Percentiles rank a stretch among this genome's conserved stretches.
Evolutionary conservation across 768 basidiomycete genomes (phyloP).

Genomic region (Tulasnella sp.): DNA sequence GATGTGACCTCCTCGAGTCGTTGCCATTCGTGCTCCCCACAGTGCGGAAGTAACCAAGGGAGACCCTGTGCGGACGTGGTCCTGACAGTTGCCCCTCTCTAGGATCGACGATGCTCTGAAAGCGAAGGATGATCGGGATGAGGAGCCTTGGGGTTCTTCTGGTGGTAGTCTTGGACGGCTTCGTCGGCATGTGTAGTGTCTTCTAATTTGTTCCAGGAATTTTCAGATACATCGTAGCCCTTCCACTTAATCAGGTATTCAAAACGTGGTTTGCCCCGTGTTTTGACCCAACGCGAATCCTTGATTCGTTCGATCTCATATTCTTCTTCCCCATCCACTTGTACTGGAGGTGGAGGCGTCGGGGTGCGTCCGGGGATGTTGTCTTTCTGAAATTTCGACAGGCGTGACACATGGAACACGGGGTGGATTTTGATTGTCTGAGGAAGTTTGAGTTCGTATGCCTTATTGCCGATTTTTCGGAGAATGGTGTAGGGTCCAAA

Average conservation of each 20-base stretch:
- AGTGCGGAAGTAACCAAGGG: too few species aligned
- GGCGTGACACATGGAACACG: not conserved
- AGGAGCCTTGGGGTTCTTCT: too few species aligned
- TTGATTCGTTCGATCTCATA: not conserved
- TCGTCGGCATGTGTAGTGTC: too few species aligned
- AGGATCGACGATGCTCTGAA: too few species aligned
- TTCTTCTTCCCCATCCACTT: not conserved
- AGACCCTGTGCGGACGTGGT: too few species aligned
- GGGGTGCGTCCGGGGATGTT: not conserved
- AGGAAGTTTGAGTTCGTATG: not conserved
- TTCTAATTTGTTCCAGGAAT: not conserved
- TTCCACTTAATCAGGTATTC: not conserved
- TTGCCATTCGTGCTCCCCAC: too few species aligned
- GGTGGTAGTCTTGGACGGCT: too few species aligned
- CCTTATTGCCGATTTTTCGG: not conserved
- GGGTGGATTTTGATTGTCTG: not conserved
- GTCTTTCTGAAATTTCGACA: not conserved
- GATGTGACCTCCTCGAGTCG: too few species aligned
- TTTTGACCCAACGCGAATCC: not conserved
- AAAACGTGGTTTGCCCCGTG: not conserved
- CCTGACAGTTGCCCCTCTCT: too few species aligned
- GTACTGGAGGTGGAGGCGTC: not conserved
- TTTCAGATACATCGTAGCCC: not conserved
- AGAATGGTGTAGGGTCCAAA: not conserved
- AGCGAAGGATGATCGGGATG: too few species aligned